phyloP scores from a whole-genome alignment of 257 asterid genomes.

The Penstemon barbatus region DNA sequence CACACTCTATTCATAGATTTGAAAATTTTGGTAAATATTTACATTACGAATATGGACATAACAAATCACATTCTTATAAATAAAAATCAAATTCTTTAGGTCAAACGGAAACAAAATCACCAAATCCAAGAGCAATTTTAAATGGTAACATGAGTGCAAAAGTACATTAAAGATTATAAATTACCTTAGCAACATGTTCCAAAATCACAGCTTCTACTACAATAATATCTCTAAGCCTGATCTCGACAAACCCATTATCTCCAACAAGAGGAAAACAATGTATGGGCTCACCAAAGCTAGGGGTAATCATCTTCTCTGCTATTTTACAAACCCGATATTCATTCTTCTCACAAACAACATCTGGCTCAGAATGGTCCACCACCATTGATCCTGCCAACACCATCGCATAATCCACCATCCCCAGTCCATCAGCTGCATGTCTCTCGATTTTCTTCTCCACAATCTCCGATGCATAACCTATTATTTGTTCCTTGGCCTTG shows the following conservation, averaged over 20 bases:
- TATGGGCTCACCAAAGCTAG: conserved; percentile 99
- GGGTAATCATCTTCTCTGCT: conserved; percentile 70
- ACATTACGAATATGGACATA: too few relatives aligned
- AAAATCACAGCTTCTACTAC: too few relatives aligned
- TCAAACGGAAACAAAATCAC: too few relatives aligned
- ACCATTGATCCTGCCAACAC: conserved; percentile 70
- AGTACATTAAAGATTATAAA: too few relatives aligned
- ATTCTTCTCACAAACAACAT: conserved; percentile 29
- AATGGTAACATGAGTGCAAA: too few relatives aligned
- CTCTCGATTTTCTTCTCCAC: conserved; percentile 73
- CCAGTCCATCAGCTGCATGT: conserved; percentile 88
- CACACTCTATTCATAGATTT: not conserved
- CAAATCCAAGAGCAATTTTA: too few relatives aligned
- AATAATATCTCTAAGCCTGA: conserved; percentile 45
- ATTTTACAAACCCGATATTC: conserved; percentile 32
- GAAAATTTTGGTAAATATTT: too few relatives aligned
- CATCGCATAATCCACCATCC: conserved; percentile 83
- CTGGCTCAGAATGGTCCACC: conserved; percentile 67
- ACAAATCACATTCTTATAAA: too few relatives aligned
- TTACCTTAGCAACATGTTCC: too few relatives aligned
- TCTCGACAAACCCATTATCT: conserved; percentile 63
- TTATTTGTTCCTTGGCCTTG: not conserved
- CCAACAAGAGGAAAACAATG: conserved; percentile 83
- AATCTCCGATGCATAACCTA: conserved; percentile 58
- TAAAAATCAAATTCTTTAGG: too few relatives aligned